Conservation (phyloP, 2,329 filamentous ascomycete species). For the Fusarium sororula region DNA sequence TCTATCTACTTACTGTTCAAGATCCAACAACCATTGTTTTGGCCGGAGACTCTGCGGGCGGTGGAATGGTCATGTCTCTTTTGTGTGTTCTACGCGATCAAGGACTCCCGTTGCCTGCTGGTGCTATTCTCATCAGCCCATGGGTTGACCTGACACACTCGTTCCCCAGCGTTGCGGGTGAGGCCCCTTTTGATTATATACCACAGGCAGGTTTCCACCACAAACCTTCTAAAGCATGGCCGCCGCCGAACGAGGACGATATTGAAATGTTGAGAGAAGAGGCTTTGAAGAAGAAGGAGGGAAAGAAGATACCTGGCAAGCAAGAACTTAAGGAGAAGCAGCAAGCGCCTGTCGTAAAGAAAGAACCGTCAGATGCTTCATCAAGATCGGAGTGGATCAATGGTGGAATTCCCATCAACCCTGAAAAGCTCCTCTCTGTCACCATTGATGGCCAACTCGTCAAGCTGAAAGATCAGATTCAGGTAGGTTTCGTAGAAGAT, state of each 20-base stretch:
- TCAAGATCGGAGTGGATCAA: constrained; percentile 42
- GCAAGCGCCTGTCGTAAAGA: constrained; percentile 46
- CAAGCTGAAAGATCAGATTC: constrained; percentile 89
- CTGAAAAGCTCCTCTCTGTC: constrained; percentile 64
- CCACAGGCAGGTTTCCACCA: constrained; percentile 89
- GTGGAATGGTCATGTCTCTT: constrained; percentile 85
- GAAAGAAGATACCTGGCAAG: constrained; percentile 33
- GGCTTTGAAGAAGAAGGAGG: constrained; percentile 52
- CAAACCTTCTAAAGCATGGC: constrained; percentile 90
- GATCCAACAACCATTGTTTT: constrained; percentile 84
- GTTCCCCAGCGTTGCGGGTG: constrained; percentile 84
- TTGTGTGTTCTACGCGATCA: constrained; percentile 84
- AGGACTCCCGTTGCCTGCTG: constrained; percentile 84
- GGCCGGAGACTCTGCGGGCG: constrained; percentile 93
- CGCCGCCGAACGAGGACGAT: constrained; percentile 85
- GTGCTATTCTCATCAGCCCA: constrained; percentile 88
- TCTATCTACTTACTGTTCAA: constrained; percentile 80
- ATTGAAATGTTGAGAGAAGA: constrained; percentile 63
- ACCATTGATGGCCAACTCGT: constrained; percentile 75
- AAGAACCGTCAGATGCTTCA: constrained; percentile 29
- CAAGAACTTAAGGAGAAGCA: constrained; percentile 46
- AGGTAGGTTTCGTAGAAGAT: constrained; percentile 61
- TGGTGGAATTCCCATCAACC: constrained; percentile 41
- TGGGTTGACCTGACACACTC: constrained; percentile 98
- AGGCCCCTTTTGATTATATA: constrained; percentile 85